These are phyloP conservation scores for Ogataea nakhonphanomensis DNA, from an alignment of 805 yeast species.

Conservation along the genomic window DNA sequence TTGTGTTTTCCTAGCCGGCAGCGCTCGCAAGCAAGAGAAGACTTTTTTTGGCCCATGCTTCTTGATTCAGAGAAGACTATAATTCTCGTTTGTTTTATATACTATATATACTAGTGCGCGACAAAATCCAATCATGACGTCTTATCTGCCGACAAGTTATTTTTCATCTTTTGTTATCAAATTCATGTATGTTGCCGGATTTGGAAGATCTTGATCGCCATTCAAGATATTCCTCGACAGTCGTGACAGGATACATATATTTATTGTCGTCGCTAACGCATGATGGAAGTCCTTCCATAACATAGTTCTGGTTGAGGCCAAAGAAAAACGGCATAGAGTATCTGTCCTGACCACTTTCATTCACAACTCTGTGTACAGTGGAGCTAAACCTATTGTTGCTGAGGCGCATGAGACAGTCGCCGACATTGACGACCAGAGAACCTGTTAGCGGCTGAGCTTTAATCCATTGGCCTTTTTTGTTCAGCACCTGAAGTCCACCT, in stretches of 20 bases:
- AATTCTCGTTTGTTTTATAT: too few relatives aligned
- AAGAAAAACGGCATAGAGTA: constrained; percentile 12
- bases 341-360: constrained; percentile 11
- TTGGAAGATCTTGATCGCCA: too few relatives aligned
- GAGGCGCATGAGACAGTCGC: constrained; percentile 10
- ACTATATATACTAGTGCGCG: too few relatives aligned
- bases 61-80: too few relatives aligned
- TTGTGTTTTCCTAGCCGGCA: too few relatives aligned
- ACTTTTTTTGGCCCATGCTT: too few relatives aligned
- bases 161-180: too few relatives aligned
- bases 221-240: constrained; percentile 12
- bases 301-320: constrained; percentile 8
- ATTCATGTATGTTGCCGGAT: too few relatives aligned
- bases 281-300: constrained; percentile 7
- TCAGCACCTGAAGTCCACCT: constrained; percentile 11
- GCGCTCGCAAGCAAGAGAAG: too few relatives aligned
- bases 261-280: constrained; percentile 9
- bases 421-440: constrained; percentile 12
- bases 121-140: too few relatives aligned
- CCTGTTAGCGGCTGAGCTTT: constrained; percentile 10
- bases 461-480: constrained; percentile 13
- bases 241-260: constrained; percentile 9
- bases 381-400: constrained; percentile 12
- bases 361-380: constrained; percentile 14
- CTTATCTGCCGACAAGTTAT: too few relatives aligned